Percentiles rank a stretch among this genome's conserved stretches.
Evolutionary conservation across 2,329 filamentous ascomycete species (phyloP).

Genomic region (Penicillium corylophilum): DNA sequence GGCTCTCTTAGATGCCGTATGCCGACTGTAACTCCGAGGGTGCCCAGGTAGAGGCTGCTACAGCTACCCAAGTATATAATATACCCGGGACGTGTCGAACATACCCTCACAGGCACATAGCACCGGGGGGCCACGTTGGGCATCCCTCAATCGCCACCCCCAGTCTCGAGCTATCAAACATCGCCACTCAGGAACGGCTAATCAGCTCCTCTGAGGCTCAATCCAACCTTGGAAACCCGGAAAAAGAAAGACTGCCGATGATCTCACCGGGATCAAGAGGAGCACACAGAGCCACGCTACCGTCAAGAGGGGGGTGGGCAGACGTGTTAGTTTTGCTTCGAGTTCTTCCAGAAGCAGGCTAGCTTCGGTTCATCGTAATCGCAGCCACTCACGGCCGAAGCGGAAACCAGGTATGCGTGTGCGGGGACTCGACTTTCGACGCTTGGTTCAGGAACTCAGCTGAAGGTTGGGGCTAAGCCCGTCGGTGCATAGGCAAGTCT

Average conservation of each 20-base stretch:
- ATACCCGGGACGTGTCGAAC: neutral
- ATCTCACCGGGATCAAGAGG: neutral
- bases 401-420: neutral
- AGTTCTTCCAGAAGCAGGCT: slow-evolving; percentile 22
- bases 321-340: neutral
- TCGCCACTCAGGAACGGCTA: slow-evolving; percentile 6
- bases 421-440: neutral
- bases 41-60: neutral
- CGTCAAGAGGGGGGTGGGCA: neutral
- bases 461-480: slow-evolving; percentile 24
- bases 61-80: neutral
- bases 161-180: neutral
- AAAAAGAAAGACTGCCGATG: slow-evolving; percentile 5
- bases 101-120: neutral
- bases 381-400: slow-evolving; percentile 5
- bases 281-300: neutral
- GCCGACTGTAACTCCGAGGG: neutral
- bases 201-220: slow-evolving; percentile 18
- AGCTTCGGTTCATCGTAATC: slow-evolving; percentile 14
- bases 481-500: slow-evolving; percentile 9
- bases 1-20: too few species aligned
- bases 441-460: slow-evolving; percentile 11
- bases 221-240: slow-evolving; percentile 2
- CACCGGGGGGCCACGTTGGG: neutral
- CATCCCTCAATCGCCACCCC: neutral